These are phyloP conservation scores for Lipomyces oligophaga DNA, from an alignment of 805 yeast genomes.

Conservation along the genomic window DNA sequence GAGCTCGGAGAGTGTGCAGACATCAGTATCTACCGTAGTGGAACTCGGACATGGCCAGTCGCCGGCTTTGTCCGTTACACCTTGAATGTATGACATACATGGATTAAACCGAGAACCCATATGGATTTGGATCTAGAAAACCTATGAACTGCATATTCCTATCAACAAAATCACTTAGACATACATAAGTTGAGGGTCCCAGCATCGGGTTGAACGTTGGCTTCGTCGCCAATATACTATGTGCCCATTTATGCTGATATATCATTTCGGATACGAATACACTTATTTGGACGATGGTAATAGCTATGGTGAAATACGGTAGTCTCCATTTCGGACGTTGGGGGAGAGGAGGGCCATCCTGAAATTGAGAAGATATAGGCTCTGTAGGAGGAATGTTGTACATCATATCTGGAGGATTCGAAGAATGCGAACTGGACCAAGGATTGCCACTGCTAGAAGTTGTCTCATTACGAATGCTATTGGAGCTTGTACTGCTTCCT, in stretches of 20 bases:
- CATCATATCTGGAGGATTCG: too few species aligned
- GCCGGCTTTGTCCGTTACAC: conserved; percentile 47
- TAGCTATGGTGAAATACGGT: conserved; percentile 36
- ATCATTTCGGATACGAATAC: conserved; percentile 63
- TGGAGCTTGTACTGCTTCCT: too few species aligned
- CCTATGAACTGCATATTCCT: not conserved
- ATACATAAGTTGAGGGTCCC: conserved; percentile 67
- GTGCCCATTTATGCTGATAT: conserved; percentile 56
- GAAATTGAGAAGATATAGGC: too few species aligned
- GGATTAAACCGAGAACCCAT: conserved; percentile 71
- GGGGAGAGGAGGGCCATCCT: too few species aligned
- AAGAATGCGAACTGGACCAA: too few species aligned
- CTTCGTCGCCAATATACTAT: conserved; percentile 60
- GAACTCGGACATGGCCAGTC: conserved; percentile 70
- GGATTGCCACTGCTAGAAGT: too few species aligned
- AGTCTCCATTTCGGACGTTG: not conserved
- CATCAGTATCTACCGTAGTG: conserved; percentile 51
- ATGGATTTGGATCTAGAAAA: conserved; percentile 44
- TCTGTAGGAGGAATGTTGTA: too few species aligned
- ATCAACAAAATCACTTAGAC: not conserved
- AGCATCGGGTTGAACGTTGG: conserved; percentile 77
- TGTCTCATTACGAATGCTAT: too few species aligned
- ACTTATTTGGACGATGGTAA: conserved; percentile 40
- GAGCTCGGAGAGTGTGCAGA: conserved; percentile 53
- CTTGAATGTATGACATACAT: conserved; percentile 56